These are phyloP conservation scores for Sergeia podlipaevii DNA, from an alignment of 208 protist genomes.

Conservation along the genomic window DNA sequence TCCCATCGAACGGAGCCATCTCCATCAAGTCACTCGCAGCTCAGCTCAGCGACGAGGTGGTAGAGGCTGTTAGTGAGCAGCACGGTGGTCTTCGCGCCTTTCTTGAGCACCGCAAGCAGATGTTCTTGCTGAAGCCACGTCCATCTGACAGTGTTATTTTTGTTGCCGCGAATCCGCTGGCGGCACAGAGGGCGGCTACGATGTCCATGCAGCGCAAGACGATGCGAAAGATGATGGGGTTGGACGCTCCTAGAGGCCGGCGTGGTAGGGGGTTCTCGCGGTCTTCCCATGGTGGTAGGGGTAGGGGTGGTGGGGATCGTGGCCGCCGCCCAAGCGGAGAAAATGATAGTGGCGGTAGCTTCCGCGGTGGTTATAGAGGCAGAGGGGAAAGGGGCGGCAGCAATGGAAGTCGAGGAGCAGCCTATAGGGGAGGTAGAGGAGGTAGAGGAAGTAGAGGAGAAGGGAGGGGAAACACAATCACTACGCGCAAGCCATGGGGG, in stretches of 20 bases:
- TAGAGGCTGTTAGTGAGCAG: slow-evolving; percentile 77
- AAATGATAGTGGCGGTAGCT: slow-evolving; percentile 19
- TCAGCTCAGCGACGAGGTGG: slow-evolving; percentile 38
- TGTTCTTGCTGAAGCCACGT: slow-evolving; percentile 58
- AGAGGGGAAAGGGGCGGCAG: slow-evolving; percentile 7
- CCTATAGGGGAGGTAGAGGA: too few species aligned
- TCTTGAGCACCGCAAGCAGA: slow-evolving; percentile 64
- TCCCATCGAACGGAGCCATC: slow-evolving; percentile 58
- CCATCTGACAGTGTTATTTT: slow-evolving; percentile 52
- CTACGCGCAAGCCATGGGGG: too few species aligned
- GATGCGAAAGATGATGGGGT: slow-evolving; percentile 74
- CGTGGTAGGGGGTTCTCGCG: background rate
- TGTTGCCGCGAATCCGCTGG: slow-evolving; percentile 60
- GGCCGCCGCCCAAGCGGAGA: slow-evolving; percentile 11
- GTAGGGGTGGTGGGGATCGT: slow-evolving; percentile 8
- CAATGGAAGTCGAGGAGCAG: too few species aligned
- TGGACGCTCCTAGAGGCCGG: slow-evolving; percentile 12
- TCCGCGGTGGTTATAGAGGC: background rate
- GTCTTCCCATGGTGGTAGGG: background rate
- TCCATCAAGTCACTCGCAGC: slow-evolving; percentile 64
- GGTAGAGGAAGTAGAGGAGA: background rate
- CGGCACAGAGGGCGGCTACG: slow-evolving; percentile 41
- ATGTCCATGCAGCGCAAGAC: slow-evolving; percentile 53
- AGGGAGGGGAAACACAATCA: too few species aligned
- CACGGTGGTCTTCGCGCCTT: slow-evolving; percentile 65